These are phyloP conservation scores for Plenodomus tracheiphilus DNA, from an alignment of 2,329 filamentous ascomycete species.

Conservation along the genomic window DNA sequence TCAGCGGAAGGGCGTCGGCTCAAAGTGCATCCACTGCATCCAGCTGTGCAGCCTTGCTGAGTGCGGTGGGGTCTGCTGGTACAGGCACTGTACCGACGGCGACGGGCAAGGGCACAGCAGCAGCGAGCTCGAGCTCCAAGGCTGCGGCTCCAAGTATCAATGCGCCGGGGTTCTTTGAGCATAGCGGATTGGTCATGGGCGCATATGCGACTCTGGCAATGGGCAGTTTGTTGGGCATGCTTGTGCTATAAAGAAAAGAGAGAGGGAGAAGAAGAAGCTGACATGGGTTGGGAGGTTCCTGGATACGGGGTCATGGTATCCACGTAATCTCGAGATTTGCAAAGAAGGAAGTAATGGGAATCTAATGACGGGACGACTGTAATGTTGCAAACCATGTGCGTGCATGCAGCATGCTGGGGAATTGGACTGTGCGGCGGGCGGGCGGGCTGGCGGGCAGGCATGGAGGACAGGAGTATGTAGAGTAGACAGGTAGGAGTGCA, in stretches of 20 bases:
- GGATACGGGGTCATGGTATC: too few species aligned
- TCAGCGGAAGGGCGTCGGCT: slow-evolving; percentile 65
- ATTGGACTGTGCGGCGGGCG: too few species aligned
- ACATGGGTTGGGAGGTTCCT: too few species aligned
- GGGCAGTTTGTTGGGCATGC: slow-evolving; percentile 33
- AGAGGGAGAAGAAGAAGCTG: not conserved
- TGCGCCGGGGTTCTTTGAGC: slow-evolving; percentile 27
- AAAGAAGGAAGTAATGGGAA: too few species aligned
- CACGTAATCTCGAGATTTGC: too few species aligned
- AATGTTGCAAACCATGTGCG: too few species aligned
- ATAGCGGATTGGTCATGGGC: slow-evolving; percentile 25
- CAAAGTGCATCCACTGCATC: slow-evolving; percentile 53
- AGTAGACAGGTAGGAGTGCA: too few species aligned
- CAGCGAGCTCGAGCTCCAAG: slow-evolving; percentile 20
- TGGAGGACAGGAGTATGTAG: too few species aligned
- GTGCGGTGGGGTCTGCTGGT: slow-evolving; percentile 64
- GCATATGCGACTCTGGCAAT: slow-evolving; percentile 24
- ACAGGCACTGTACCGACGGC: slow-evolving; percentile 54
- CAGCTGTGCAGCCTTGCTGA: slow-evolving; percentile 62
- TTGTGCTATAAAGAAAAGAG: slow-evolving; percentile 18
- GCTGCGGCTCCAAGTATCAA: slow-evolving; percentile 24
- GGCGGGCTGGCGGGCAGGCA: too few species aligned
- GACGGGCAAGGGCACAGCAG: slow-evolving; percentile 30
- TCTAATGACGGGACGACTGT: too few species aligned
- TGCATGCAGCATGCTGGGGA: too few species aligned